phyloP scores from a whole-genome alignment of 768 basidiomycete species.

The Boletus sp. region DNA sequence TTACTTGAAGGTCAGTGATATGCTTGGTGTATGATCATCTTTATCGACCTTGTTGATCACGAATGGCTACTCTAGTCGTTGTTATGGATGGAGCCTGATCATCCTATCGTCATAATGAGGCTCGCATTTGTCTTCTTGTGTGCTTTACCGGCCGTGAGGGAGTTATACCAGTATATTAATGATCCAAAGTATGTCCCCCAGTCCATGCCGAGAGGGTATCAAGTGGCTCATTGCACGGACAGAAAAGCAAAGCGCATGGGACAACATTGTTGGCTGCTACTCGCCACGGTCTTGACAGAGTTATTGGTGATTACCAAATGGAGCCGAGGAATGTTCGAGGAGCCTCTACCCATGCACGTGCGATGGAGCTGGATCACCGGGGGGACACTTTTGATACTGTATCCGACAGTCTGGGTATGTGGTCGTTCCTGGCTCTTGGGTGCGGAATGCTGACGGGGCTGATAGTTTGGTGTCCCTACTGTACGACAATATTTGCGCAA shows the following conservation, averaged over 20 bases:
- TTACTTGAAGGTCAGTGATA: conserved; percentile 67
- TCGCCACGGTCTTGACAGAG: conserved; percentile 84
- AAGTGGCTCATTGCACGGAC: conserved; percentile 5
- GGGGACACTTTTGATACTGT: conserved; percentile 55
- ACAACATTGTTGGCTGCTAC: conserved; percentile 81
- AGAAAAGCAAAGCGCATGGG: conserved; percentile 88
- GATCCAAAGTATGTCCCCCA: conserved; percentile 60
- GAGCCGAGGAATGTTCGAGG: conserved; percentile 67
- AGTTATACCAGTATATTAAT: conserved; percentile 80
- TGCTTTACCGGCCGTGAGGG: conserved; percentile 81
- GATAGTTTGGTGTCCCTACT: conserved; percentile 64
- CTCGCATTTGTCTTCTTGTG: conserved; percentile 79
- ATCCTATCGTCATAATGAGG: conserved; percentile 73
- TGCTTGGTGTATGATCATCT: background rate
- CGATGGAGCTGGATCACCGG: conserved; percentile 67
- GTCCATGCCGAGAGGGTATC: background rate
- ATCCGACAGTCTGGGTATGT: conserved; percentile 66
- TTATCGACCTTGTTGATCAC: conserved; percentile 22
- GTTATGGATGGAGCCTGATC: conserved; percentile 89
- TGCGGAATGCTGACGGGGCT: conserved; percentile 10
- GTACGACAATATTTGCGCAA: conserved; percentile 49
- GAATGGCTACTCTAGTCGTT: conserved; percentile 40
- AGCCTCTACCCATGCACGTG: conserved; percentile 59
- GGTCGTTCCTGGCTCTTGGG: background rate
- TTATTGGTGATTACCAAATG: conserved; percentile 79